Evolutionary conservation across 257 asterid species (phyloP), one percentile per base, ranked within the genome.

Genomic region (Voacanga thouarsii): DNA sequence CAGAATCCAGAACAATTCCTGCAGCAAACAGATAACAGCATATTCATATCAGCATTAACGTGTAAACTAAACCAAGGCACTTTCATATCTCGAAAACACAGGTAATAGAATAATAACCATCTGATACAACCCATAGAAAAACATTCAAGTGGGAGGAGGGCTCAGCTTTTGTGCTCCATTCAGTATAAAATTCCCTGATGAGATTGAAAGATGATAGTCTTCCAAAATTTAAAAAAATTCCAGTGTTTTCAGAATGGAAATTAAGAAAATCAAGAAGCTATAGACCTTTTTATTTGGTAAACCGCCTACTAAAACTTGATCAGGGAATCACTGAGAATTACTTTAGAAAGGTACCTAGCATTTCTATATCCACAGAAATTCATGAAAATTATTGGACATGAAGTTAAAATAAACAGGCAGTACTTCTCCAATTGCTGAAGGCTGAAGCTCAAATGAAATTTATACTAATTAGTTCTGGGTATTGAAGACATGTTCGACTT

Each of bases 1-100:
- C 89, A 56, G 89, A 86, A 67, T 86, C 89, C 81, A 86, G 55
- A 77, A 86, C 89, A 57, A 86, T 83, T 76, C 89, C 87, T 86
- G 71, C 66, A 78, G 41, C 37, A 61, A 24, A 65, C 49, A 74
- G 47, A 81, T 28, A 43, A 3, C 11, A 56, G 21, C 60, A 11
- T 21, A 50, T 4, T 19, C 39, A 65, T 64, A 30, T 33, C 26
- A 66, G 66, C 39, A 55, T 33, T 53, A 67, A 67, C 80, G n/a
- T 7, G 30, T 33, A n/a, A 77, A 77, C 41, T 49, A 50, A 43
- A 28, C 45, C 18, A 3, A 74, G 23, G 24, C 45, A 33, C 11
- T 33, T 16, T 3, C 24, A 65, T 63, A 18, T 65, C 45, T 33
- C 3, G 12, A 65, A 65, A 65, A 15, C 12, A 64, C 37, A 64